phyloP scores from a whole-genome alignment of 371 early-diverging fungal genomes.

The Mucor mucedo region DNA sequence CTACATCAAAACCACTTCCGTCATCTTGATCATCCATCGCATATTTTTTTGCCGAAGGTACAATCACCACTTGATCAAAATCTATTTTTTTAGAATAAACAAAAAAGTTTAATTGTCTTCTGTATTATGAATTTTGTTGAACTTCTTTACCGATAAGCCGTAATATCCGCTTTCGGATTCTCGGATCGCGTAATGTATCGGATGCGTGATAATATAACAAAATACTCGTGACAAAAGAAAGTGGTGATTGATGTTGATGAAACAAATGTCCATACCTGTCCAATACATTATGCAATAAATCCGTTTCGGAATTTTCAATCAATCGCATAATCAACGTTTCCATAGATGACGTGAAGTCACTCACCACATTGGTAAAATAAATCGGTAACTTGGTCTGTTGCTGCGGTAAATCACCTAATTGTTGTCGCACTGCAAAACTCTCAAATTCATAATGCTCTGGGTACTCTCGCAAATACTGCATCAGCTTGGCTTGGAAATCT shows the following conservation, averaged over 20 bases:
- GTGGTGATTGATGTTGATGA: slow-evolving; percentile 70
- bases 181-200: slow-evolving; percentile 60
- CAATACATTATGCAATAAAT: slow-evolving; percentile 63
- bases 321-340: slow-evolving; percentile 71
- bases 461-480: slow-evolving; percentile 64
- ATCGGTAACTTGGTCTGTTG: slow-evolving; percentile 68
- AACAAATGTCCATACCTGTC: slow-evolving; percentile 74
- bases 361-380: slow-evolving; percentile 72
- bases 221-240: slow-evolving; percentile 71
- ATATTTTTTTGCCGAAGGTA: slow-evolving; percentile 55
- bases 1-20: slow-evolving; percentile 53
- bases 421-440: slow-evolving; percentile 57
- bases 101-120: background rate
- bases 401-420: slow-evolving; percentile 41
- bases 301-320: slow-evolving; percentile 69
- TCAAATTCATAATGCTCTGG: slow-evolving; percentile 83
- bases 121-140: background rate
- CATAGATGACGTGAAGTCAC: slow-evolving; percentile 70
- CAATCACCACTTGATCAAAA: slow-evolving; percentile 62
- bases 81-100: slow-evolving; percentile 33
- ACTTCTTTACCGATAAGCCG: slow-evolving; percentile 58
- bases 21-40: slow-evolving; percentile 37
- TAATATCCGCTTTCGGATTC: slow-evolving; percentile 64
- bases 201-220: slow-evolving; percentile 73
- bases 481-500: slow-evolving; percentile 68